Base-by-base conservation (phyloP, 306 rosid species). In the Glycyrrhiza uralensis region DNA sequence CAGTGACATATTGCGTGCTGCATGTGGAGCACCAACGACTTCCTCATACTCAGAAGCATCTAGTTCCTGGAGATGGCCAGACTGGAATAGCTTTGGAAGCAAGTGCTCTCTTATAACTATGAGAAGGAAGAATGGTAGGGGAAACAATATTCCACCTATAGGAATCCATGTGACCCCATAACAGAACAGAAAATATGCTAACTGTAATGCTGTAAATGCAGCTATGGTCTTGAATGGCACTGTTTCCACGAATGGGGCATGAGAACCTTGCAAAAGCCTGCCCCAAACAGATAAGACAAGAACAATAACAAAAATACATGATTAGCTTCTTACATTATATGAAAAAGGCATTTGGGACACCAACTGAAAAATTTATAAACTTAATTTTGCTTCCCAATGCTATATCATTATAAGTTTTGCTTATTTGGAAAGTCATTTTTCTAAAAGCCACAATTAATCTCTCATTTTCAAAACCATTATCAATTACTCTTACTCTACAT, bases 11-110 rank as follows among this genome's bases (percentile, higher is more conserved):
- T 13, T 69, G 5, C 3, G 78, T 32, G 15, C 10, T 22, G 23
- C 50, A 15, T 14, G 66, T 2, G 89, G 86, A 56, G 82, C 76
- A 29, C 97, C 92, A 0, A 69, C 42, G 30, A 91, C 56, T 85
- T 93, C 97, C 85, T 93, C 97, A 15, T 88, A 93, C 50, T 86
- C 98, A n/a, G 94, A 87, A 57, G 97, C 92, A 72, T 93, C 97
- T 11, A 93, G 88, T 77, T 93, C 98, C 70, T 80, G 89, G 56
- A 93, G 86, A 80, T 89, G 77, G 29, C 9, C 35, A 13, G 85
- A 76, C 0, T 75, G 67, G 76, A 93, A 88, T 6, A 90, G 56
- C 75, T 74, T 90, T 52, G 96, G 97, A 50, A 93, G 98, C 79
- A 93, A 13, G 36, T 60, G 81, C 55, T 90, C 94, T 79, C 98